Percentiles rank a stretch among this genome's conserved stretches.
Evolutionary conservation across 495 filamentous ascomycete genomes (phyloP).

Genomic region (Hypoxylon crocopeplum): DNA sequence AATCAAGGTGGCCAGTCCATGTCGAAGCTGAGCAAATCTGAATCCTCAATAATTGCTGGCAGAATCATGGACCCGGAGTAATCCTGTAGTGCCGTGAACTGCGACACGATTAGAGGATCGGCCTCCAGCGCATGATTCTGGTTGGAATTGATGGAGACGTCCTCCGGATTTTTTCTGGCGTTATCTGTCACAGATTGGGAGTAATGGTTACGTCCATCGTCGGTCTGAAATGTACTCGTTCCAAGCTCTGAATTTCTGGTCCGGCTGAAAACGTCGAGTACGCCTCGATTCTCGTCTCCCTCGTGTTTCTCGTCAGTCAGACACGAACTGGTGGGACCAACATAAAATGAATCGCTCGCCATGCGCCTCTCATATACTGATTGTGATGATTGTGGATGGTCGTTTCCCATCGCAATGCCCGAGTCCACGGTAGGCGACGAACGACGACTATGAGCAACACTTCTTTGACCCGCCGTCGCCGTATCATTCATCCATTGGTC

Average conservation of each 20-base stretch:
- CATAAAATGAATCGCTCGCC: not conserved
- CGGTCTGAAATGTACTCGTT: not conserved
- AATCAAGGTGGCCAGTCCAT: slow-evolving; percentile 22
- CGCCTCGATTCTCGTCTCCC: not conserved
- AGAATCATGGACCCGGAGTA: not conserved
- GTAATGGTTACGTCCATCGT: not conserved
- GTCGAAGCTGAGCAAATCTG: slow-evolving; percentile 20
- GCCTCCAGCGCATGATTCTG: not conserved
- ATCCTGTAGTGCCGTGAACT: slow-evolving; percentile 1
- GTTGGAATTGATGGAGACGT: not conserved
- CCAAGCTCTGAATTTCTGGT: not conserved
- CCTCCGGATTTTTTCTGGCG: not conserved
- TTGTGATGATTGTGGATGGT: not conserved
- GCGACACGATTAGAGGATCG: slow-evolving; percentile 8
- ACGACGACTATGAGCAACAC: slow-evolving; percentile 22
- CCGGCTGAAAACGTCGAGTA: not conserved
- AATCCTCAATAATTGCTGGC: not conserved
- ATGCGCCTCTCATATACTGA: not conserved
- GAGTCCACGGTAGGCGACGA: slow-evolving; percentile 29
- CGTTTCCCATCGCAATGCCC: slow-evolving; percentile 21
- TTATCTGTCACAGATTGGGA: slow-evolving; percentile 1
- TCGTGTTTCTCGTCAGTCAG: not conserved
- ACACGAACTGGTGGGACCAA: not conserved
- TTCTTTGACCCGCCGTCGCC: slow-evolving; percentile 1
- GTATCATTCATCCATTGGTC: slow-evolving; percentile 37